phyloP scores from a whole-genome alignment of 176 grass and related monocot species.

The maize (Zea mays) region Zm-B73-REFERENCE-NAM-5.0 NC_050097.1:199913501-199914000 shows the following conservation, averaged over 20 bases:
- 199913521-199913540: too few species aligned
- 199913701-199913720: too few species aligned
- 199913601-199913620: too few species aligned
- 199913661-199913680: too few species aligned
- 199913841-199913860: not conserved
- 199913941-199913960: not conserved
- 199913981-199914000: constrained; percentile 12
- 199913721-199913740: not conserved
- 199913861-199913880: constrained; percentile 35
- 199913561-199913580: too few species aligned
- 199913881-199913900: constrained; percentile 98
- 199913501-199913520: too few species aligned
- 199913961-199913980: constrained; percentile 2
- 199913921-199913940: constrained; percentile 35
- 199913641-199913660: too few species aligned
- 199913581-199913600: too few species aligned
- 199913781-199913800: not conserved
- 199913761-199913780: constrained; percentile 2
- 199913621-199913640: too few species aligned
- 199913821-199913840: not conserved
- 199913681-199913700: too few species aligned
- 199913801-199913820: constrained; percentile 10
- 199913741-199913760: not conserved
- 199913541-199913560: too few species aligned
- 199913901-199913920: constrained; percentile 96